Evolutionary conservation across 768 basidiomycete genomes (phyloP).

Genomic region (Cystobasidium onofrii): DNA sequence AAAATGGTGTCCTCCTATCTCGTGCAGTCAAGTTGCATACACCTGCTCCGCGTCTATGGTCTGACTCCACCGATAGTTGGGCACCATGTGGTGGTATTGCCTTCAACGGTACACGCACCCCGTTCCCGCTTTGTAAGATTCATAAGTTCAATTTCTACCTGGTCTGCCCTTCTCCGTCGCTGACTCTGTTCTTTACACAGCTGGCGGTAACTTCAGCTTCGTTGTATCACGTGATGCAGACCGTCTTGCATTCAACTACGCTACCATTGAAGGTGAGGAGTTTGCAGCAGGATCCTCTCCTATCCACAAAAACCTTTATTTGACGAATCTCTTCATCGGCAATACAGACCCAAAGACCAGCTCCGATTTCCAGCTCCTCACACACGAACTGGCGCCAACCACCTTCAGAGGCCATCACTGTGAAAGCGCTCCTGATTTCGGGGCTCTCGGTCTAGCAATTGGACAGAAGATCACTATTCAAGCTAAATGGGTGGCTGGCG

Average conservation of each 20-base stretch:
- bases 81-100: constrained; percentile 13
- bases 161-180: not conserved
- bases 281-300: too few relatives aligned
- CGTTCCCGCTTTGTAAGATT: not conserved
- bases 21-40: not conserved
- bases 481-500: constrained; percentile 1
- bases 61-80: constrained; percentile 2
- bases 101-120: constrained; percentile 18
- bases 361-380: constrained; percentile 7
- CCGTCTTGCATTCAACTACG: constrained; percentile 4
- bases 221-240: not conserved
- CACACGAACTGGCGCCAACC: not conserved
- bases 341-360: constrained; percentile 8
- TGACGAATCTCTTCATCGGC: not conserved
- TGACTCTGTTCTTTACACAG: not conserved
- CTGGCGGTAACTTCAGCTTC: constrained; percentile 5
- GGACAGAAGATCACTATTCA: constrained; percentile 9
- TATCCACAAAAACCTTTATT: not conserved
- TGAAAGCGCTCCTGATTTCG: constrained; percentile 12
- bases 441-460: not conserved
- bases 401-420: constrained; percentile 19
- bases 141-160: not conserved
- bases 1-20: not conserved
- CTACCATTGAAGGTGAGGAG: constrained; percentile 11
- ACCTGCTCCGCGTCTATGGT: constrained; percentile 8